These are phyloP conservation scores for Botrytis fragariae DNA, from an alignment of 2,329 filamentous ascomycete species.

Conservation along the genomic window DNA sequence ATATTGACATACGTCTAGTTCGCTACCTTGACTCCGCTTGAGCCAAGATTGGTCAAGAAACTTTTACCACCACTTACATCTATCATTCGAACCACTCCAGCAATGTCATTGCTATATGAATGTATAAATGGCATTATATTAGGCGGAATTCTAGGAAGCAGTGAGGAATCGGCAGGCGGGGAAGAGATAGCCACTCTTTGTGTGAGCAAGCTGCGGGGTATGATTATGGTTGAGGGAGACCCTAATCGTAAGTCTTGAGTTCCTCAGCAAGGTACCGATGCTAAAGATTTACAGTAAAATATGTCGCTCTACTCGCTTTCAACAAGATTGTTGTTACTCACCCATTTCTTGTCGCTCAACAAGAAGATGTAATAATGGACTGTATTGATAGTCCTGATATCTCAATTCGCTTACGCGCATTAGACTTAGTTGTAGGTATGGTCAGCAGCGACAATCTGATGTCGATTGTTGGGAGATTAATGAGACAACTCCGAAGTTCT, in stretches of 20 bases:
- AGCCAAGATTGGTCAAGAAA: conserved; percentile 88
- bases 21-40: conserved; percentile 87
- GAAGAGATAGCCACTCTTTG: conserved; percentile 92
- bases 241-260: conserved; percentile 70
- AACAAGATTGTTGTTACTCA: conserved; percentile 92
- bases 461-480: conserved; percentile 78
- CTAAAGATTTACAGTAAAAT: conserved; percentile 68
- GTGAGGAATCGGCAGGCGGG: conserved; percentile 74
- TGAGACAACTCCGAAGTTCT: conserved; percentile 77
- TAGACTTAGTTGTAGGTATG: conserved; percentile 92
- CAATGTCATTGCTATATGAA: conserved; percentile 97
- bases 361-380: conserved; percentile 94
- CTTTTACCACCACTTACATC: conserved; percentile 85
- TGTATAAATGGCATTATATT: conserved; percentile 99
- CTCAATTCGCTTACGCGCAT: conserved; percentile 87
- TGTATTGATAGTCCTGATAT: conserved; percentile 96
- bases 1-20: conserved; percentile 64
- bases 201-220: conserved; percentile 87
- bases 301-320: conserved; percentile 91
- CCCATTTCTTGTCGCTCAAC: conserved; percentile 81
- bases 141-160: conserved; percentile 84
- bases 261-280: background rate
- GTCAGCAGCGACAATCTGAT: conserved; percentile 83
- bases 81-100: conserved; percentile 89
- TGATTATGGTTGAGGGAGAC: conserved; percentile 91